Base-by-base conservation (phyloP, 164 flowering plant genomes). In the Buxus sempervirens region DNA sequence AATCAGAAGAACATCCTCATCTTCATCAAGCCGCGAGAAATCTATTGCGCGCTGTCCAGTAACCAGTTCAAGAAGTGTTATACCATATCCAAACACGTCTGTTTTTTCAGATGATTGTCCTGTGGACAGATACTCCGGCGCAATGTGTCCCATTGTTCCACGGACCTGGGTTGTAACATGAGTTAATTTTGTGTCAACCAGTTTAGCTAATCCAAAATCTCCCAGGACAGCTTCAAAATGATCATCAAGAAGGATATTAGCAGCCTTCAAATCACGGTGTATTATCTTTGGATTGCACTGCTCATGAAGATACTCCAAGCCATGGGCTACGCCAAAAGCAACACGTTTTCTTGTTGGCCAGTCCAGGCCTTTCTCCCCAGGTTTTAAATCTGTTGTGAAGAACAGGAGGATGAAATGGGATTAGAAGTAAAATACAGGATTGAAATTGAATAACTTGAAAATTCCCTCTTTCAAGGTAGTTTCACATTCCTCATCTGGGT, bases 221-320 rank as follows among this genome's bases (percentile, higher is more conserved):
- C 87, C 87, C 66, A 86, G 81, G 53, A 86, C 88, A 21, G 87
- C 82, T 74, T 86, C 90, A 76, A 81, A 84, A 38, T 80, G 74
- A 32, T 79, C 84, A 69, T 84, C 82, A 63, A 83, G 72, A 57
- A 86, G 77, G 67, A 86, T 83, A 66, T 86, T 86, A 23, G 90
- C 88, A 20, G 88, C 86, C 71, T 86, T 86, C 71, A 86, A 74
- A 70, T 84, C 90, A 20, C 90, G 86, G 57, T 86, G 90, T 66
- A 84, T 83, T 25, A 85, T 78, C 76, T 75, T 79, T 23, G 86
- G 88, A 73, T 75, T 82, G 75, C 86, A 81, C 61, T 86, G 85
- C 75, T 86, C 90, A 75, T 86, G 88, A 41, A 86, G 75, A 67
- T 86, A 84, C 36, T 82, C 80, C 72, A 86, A 63, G 5, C 88